Conservation (phyloP, 805 yeast genomes). For the Isabelozyma pseudorhagii region DNA sequence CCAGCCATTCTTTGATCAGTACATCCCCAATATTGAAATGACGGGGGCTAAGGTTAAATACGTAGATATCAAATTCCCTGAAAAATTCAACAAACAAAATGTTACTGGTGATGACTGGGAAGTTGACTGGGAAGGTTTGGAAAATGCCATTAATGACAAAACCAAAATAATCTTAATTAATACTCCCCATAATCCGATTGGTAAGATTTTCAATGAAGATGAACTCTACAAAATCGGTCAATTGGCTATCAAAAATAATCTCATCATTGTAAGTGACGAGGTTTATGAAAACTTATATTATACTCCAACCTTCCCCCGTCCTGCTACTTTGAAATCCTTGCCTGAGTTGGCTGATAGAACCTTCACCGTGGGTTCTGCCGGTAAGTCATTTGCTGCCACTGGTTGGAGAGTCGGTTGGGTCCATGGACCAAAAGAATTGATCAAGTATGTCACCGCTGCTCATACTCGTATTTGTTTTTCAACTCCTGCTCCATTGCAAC, state of each 20-base stretch:
- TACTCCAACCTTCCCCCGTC: conserved; percentile 65
- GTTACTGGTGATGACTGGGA: conserved; percentile 86
- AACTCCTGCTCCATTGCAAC: conserved; percentile 88
- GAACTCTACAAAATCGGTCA: conserved; percentile 77
- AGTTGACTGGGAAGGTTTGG: conserved; percentile 75
- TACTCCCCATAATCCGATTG: conserved; percentile 96
- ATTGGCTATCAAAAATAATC: conserved; percentile 79
- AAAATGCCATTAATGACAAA: conserved; percentile 63
- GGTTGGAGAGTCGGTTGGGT: conserved; percentile 99
- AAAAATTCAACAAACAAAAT: conserved; percentile 56
- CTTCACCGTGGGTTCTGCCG: conserved; percentile 93
- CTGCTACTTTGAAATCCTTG: conserved; percentile 63
- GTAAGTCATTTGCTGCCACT: conserved; percentile 97
- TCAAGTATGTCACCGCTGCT: conserved; percentile 80
- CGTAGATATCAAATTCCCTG: conserved; percentile 83
- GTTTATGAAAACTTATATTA: conserved; percentile 91
- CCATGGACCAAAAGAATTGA: conserved; percentile 77
- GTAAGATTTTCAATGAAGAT: conserved; percentile 76
- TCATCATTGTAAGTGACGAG: conserved; percentile 85
- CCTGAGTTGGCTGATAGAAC: conserved; percentile 80
- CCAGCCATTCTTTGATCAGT: conserved; percentile 97
- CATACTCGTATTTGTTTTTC: conserved; percentile 94
- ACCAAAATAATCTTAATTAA: conserved; percentile 87
- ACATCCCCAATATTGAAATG: conserved; percentile 88
- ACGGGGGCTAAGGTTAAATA: conserved; percentile 91